A percentile compares a stretch with the other conserved stretches of the same genome.
phyloP scores from a whole-genome alignment of 192 early-diverging fungal genomes.

The Entomortierella parvispora region DNA sequence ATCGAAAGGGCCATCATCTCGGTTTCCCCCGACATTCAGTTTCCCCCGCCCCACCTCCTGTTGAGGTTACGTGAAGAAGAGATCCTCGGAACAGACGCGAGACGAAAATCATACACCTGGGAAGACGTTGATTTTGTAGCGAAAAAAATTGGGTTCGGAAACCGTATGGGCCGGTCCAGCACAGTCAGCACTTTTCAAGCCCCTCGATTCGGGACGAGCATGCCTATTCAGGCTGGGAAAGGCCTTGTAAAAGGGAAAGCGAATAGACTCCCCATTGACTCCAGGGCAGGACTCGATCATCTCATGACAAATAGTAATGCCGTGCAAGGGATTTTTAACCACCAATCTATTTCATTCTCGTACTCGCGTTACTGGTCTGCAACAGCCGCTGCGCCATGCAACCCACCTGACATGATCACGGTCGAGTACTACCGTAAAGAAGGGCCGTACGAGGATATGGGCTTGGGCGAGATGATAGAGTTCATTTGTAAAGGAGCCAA shows the following conservation, averaged over 20 bases:
- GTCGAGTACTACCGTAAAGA: constrained; percentile 64
- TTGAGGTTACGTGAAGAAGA: constrained; percentile 70
- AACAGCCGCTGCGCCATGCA: constrained; percentile 52
- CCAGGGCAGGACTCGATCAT: constrained; percentile 59
- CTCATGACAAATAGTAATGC: constrained; percentile 65
- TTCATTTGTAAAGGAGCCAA: constrained; percentile 55
- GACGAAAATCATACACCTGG: constrained; percentile 29
- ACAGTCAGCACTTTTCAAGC: background rate
- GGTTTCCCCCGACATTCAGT: constrained; percentile 79
- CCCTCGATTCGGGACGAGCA: constrained; percentile 18
- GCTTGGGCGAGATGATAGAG: constrained; percentile 61
- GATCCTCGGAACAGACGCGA: constrained; percentile 25
- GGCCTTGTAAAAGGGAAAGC: constrained; percentile 1
- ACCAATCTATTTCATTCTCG: constrained; percentile 61
- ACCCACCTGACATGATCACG: constrained; percentile 55
- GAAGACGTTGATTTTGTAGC: constrained; percentile 40
- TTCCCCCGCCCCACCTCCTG: constrained; percentile 84
- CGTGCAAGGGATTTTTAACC: constrained; percentile 58
- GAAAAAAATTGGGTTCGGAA: constrained; percentile 38
- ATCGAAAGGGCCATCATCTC: constrained; percentile 76
- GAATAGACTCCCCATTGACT: constrained; percentile 55
- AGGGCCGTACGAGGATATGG: constrained; percentile 51
- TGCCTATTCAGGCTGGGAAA: background rate
- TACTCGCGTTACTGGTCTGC: constrained; percentile 58
- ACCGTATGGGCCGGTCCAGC: constrained; percentile 26